These are phyloP conservation scores for Pezicula radicicola DNA, from an alignment of 2,329 filamentous ascomycete genomes.

Conservation along the genomic window DNA sequence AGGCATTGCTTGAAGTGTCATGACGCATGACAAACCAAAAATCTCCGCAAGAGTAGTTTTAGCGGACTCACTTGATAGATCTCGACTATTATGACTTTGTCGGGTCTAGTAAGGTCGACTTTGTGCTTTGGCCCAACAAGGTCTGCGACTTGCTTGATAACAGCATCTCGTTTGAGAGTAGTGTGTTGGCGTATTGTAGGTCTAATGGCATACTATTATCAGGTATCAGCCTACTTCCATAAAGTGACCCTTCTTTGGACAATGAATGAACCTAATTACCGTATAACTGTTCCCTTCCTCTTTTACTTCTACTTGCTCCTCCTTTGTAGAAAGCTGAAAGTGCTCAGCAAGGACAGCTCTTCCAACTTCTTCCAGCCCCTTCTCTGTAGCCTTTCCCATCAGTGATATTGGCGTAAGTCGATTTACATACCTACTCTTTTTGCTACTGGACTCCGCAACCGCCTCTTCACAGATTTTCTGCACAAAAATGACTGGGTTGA, in stretches of 20 bases:
- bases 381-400: constrained; percentile 64
- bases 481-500: constrained; percentile 54
- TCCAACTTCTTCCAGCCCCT: constrained; percentile 64
- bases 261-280: constrained; percentile 14
- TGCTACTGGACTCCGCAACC: constrained; percentile 34
- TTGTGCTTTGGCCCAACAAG: constrained; percentile 66
- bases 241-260: not conserved
- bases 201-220: constrained; percentile 73
- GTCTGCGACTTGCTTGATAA: constrained; percentile 63
- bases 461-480: constrained; percentile 55
- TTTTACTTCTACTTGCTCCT: constrained; percentile 15
- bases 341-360: constrained; percentile 58
- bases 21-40: constrained; percentile 6
- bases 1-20: constrained; percentile 9
- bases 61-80: constrained; percentile 66
- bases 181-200: constrained; percentile 74
- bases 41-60: not conserved
- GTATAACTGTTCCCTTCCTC: constrained; percentile 15
- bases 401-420: constrained; percentile 52
- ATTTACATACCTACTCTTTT: constrained; percentile 57
- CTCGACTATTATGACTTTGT: constrained; percentile 76
- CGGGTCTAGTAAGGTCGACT: constrained; percentile 74
- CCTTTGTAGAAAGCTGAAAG: constrained; percentile 48
- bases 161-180: constrained; percentile 60
- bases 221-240: not conserved